These are phyloP conservation scores for Penicillium nordicum DNA, from an alignment of 2,329 filamentous ascomycete species.

Conservation along the genomic window DNA sequence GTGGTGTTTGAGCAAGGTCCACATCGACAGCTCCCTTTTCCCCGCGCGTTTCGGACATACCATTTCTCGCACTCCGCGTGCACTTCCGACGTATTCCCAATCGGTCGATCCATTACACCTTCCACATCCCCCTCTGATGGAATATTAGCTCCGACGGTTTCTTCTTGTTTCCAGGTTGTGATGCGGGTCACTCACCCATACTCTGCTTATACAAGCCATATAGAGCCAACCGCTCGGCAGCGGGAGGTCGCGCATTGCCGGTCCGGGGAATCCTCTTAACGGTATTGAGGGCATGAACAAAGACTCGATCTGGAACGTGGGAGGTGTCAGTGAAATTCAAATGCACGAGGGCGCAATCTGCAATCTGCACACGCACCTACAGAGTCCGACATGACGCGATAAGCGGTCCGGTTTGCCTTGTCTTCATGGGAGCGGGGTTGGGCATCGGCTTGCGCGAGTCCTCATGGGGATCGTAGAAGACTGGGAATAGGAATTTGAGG, in stretches of 20 bases:
- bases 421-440: constrained; percentile 34
- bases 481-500: not conserved
- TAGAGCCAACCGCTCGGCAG: constrained; percentile 78
- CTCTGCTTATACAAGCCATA: constrained; percentile 99
- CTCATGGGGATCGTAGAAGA: constrained; percentile 26
- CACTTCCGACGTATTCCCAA: constrained; percentile 49
- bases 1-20: not conserved
- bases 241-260: constrained; percentile 81
- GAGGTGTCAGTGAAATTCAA: constrained; percentile 2
- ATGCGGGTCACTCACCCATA: constrained; percentile 60
- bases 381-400: constrained; percentile 45
- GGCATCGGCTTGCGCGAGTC: constrained; percentile 26
- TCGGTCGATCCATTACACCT: constrained; percentile 84
- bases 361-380: constrained; percentile 37
- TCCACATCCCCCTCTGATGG: constrained; percentile 81
- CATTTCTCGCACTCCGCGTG: constrained; percentile 65
- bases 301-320: constrained; percentile 76
- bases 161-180: not conserved
- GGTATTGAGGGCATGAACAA: constrained; percentile 97
- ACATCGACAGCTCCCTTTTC: not conserved
- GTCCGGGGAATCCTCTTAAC: constrained; percentile 97
- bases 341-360: not conserved
- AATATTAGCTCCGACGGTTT: constrained; percentile 12
- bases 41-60: constrained; percentile 32
- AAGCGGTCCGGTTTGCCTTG: constrained; percentile 25